Evolutionary conservation across 306 rosid genomes (phyloP), one percentile per base, ranked within the genome.

Genomic region (Rosa lucieae): DNA sequence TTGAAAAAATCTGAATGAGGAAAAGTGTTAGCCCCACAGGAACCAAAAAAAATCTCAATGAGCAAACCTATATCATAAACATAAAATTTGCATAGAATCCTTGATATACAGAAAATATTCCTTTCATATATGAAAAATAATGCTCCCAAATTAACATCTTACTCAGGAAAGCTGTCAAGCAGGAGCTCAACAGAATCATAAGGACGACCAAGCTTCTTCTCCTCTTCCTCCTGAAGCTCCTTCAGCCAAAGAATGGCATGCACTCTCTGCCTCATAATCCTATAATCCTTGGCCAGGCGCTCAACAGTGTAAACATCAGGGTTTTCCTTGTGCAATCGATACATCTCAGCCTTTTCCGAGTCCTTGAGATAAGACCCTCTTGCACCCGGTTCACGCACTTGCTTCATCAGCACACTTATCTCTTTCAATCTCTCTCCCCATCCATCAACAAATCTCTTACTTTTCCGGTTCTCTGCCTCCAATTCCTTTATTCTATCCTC

Each of bases 191-290:
- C 87, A 26, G 98, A 92, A 83, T 95, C 97, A 77, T 95, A 90
- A 1, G 93, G 94, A 55, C 61, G 91, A 47, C 97, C 97, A 20
- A 91, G 91, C 66, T 86, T 94, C 85, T 91, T 91, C 90, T 89
- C 97, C 81, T 87, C 93, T 79, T 89, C 92, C 75, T 89, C 99
- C 77, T 95, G 96, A 29, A 86, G 87, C 82, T 95, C 93, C 86
- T 95, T 95, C 53, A 95, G 88, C 96, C 96, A 95, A 9, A 95
- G 93, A 85, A 95, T 95, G 49, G 99, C 98, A 66, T 91, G 99
- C 71, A 95, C 99, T 56, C 99, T 92, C 85, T 95, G 98, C 87
- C 99, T 93, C 98, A 95, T 91, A 47, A 95, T 82, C 78, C 98
- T 88, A 29, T 87, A 95, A 89, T 95, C 99, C 82, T 87, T 87